These are phyloP conservation scores for Ilex asprella DNA, from an alignment of 257 asterid species.

Conservation along the genomic window DNA sequence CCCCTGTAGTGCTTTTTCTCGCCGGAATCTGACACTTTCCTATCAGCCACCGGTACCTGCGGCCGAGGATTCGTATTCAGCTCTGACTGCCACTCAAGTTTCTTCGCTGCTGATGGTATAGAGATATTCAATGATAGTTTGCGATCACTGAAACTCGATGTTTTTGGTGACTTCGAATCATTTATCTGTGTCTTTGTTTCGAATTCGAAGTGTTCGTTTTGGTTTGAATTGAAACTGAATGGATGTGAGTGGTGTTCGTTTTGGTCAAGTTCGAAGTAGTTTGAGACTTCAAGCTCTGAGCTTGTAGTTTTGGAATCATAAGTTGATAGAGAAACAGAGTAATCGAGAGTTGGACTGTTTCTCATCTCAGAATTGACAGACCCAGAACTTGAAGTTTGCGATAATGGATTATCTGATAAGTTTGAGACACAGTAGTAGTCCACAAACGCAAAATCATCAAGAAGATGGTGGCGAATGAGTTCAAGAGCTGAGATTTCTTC, in stretches of 20 bases:
- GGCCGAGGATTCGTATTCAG: neutral
- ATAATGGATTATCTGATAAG: conserved; percentile 23
- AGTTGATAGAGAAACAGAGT: too few relatives aligned
- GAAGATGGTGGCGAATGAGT: conserved; percentile 61
- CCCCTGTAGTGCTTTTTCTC: conserved; percentile 59
- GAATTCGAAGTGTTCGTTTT: conserved; percentile 18
- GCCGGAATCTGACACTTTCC: conserved; percentile 13
- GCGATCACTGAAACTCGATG: conserved; percentile 22
- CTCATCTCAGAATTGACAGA: conserved; percentile 17
- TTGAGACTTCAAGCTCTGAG: conserved; percentile 4
- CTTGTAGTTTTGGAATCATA: neutral
- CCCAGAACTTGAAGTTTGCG: conserved; percentile 33
- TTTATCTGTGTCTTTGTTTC: conserved; percentile 23
- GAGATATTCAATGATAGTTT: conserved; percentile 64
- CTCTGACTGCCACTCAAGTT: conserved; percentile 5
- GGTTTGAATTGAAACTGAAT: neutral
- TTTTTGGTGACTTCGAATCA: neutral
- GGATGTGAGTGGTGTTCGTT: neutral
- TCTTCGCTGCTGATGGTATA: conserved; percentile 28
- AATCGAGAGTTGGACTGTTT: too few relatives aligned
- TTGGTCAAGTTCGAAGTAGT: conserved; percentile 1
- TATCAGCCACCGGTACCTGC: neutral
- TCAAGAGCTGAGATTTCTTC: conserved; percentile 57
- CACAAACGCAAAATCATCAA: conserved; percentile 49
- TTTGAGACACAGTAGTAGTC: conserved; percentile 22